phyloP scores from a whole-genome alignment of 192 early-diverging fungal genomes.

The Pilaira anomala region DNA sequence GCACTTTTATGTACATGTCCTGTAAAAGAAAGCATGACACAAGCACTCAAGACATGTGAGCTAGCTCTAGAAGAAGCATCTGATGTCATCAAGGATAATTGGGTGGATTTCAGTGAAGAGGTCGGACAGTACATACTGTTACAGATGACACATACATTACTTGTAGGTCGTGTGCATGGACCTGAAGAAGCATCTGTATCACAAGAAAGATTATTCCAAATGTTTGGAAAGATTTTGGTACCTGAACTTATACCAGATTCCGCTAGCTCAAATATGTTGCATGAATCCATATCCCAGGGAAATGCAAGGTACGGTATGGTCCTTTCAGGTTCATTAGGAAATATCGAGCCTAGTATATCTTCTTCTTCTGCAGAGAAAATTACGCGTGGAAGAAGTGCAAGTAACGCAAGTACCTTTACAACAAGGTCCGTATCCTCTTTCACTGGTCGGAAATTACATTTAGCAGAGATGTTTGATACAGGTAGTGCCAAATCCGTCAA shows the following conservation, averaged over 20 bases:
- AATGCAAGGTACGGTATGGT: slow-evolving; percentile 1
- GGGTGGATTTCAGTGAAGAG: slow-evolving; percentile 34
- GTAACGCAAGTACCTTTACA: not conserved
- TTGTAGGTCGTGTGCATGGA: slow-evolving; percentile 52
- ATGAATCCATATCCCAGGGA: slow-evolving; percentile 32
- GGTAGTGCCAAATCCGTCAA: slow-evolving; percentile 5
- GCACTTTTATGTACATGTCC: slow-evolving; percentile 60
- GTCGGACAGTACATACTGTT: slow-evolving; percentile 47
- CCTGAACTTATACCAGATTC: slow-evolving; percentile 26
- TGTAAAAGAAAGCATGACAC: slow-evolving; percentile 54
- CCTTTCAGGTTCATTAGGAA: slow-evolving; percentile 14
- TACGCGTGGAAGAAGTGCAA: slow-evolving; percentile 20
- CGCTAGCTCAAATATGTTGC: slow-evolving; percentile 2
- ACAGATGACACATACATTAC: slow-evolving; percentile 54
- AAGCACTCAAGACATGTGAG: slow-evolving; percentile 63
- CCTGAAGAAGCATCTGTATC: slow-evolving; percentile 46
- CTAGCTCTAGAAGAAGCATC: slow-evolving; percentile 53
- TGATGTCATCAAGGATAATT: not conserved
- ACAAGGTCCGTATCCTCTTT: slow-evolving; percentile 2
- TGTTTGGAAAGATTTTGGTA: slow-evolving; percentile 56
- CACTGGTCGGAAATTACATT: slow-evolving; percentile 6
- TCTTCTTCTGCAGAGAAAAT: not conserved
- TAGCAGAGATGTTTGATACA: slow-evolving; percentile 13
- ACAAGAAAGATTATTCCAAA: slow-evolving; percentile 58
- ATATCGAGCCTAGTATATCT: not conserved